Conservation (phyloP, 2,329 filamentous ascomycete species). For the Phyllosticta citriasiana region DNA sequence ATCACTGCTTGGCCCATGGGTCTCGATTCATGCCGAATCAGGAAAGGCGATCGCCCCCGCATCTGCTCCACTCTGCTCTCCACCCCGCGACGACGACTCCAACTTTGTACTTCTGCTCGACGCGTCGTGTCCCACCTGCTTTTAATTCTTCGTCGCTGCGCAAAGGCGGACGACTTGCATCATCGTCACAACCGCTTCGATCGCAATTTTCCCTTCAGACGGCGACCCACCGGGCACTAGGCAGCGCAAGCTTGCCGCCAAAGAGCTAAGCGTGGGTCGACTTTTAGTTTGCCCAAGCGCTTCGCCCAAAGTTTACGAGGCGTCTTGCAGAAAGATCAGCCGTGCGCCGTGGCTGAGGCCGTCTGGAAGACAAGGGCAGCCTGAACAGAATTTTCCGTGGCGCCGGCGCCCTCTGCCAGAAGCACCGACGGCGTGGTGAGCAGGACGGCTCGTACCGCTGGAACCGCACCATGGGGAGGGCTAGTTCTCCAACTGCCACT, state of each 20-base stretch:
- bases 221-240: neutral
- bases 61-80: neutral
- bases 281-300: neutral
- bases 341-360: neutral
- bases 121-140: neutral
- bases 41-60: neutral
- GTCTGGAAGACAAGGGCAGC: neutral
- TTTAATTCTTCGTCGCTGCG: neutral
- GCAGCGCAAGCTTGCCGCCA: neutral
- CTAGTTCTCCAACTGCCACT: neutral
- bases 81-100: neutral
- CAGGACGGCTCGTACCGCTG: neutral
- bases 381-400: neutral
- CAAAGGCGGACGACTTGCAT: neutral
- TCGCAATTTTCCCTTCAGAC: neutral
- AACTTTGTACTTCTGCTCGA: no score
- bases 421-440: neutral
- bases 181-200: neutral
- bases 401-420: no score
- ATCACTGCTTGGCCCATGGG: neutral
- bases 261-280: neutral
- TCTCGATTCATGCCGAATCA: neutral
- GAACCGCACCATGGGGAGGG: neutral
- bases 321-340: neutral
- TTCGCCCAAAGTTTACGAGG: neutral